phyloP scores from a whole-genome alignment of 202 grass and related monocot species.

The Carex arenaria region DNA sequence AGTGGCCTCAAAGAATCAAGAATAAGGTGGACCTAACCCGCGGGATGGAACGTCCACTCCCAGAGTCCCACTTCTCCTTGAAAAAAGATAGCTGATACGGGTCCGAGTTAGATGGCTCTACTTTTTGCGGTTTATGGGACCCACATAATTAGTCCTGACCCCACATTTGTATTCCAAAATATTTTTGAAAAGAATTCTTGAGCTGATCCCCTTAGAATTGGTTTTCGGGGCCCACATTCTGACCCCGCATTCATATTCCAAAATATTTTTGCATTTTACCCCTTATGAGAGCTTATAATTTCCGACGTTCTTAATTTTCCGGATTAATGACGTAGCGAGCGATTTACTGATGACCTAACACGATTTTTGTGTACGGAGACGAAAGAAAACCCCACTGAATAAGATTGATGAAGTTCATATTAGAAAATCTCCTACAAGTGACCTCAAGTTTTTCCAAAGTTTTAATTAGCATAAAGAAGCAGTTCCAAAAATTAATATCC shows the following conservation, averaged over 20 bases:
- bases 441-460: neutral
- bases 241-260: neutral
- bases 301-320: neutral
- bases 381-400: neutral
- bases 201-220: neutral
- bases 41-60: neutral
- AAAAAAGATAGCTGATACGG: neutral
- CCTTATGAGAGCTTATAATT: neutral
- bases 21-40: conserved; percentile 4
- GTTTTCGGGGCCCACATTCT: neutral
- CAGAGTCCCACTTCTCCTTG: neutral
- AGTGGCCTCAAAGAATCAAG: neutral
- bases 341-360: neutral
- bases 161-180: too few relatives aligned
- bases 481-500: neutral
- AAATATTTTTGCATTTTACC: neutral
- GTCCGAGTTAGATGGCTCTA: neutral
- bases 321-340: neutral
- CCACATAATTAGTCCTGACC: too few relatives aligned
- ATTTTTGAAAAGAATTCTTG: too few relatives aligned
- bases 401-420: neutral
- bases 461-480: neutral
- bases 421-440: neutral
- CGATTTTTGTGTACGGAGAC: neutral
- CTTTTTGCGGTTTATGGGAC: neutral